Base-by-base conservation (phyloP, 1,284 basidiomycete genomes). In the Papiliotrema laurentii region DNA sequence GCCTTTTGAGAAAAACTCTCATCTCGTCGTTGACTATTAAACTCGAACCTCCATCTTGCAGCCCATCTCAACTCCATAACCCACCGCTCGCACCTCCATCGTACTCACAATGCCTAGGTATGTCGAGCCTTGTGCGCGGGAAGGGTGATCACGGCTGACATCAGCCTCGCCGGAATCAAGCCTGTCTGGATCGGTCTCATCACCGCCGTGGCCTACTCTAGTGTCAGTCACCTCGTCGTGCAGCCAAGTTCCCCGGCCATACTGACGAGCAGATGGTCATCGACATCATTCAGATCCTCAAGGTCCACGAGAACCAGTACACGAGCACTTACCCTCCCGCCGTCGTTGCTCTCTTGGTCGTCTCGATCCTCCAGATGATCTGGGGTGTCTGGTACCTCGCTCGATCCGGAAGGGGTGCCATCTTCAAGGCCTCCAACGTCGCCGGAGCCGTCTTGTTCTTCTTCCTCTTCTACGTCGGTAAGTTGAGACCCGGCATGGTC, bases 281-380 rank as follows among this genome's bases (percentile, higher is more conserved):
- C 33, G 52, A 61, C 51, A 64, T 68, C 51, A 60, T 68, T 33
- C 37, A 47, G 34, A 61, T 62, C 42, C 35, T 53, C 44, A 58
- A 60, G 47, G 51, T 65, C 50, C 38, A 45, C 38, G 47, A 51
- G 33, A 47, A 55, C 21, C 37, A 48, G 33, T 44, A 56, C 45
- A 47, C 46, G 34, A 50, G 27, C 49, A 44, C 41, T 22, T 63
- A 61, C 50, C 55, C 60, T 13, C 53, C 54, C 7, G 60, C 61
- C 7, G 58, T 61, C 30, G 55, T 64, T 16, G 56, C 66, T n/a
- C 39, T 60, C 24, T 49, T 65, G 25, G 57, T 61, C 26, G 48
- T 41, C 11, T 47, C 54, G 28, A 50, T 60, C 51, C 44, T 61
- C 10, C 59, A 65, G 45, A 43, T 53, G 28, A 10, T 61, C 24